Conservation (phyloP, 2,329 filamentous ascomycete species). For the Aureobasidium musti region DNA sequence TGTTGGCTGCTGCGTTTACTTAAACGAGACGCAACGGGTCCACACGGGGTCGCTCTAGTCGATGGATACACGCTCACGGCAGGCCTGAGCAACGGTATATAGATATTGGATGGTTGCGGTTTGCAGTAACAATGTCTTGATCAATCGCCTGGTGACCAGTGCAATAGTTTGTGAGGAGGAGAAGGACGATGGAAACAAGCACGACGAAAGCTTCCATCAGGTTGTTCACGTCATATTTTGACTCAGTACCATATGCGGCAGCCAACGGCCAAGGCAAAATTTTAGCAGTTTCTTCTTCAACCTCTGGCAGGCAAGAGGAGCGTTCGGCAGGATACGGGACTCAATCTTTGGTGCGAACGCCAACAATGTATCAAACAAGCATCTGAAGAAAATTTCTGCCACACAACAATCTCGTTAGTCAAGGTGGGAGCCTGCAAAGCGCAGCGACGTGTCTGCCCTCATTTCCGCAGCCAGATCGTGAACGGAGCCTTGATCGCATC, state of each 20-base stretch:
- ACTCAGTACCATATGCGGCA: constrained; percentile 14
- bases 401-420: constrained; percentile 11
- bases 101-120: background rate
- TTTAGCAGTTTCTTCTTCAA: constrained; percentile 26
- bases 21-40: constrained; percentile 20
- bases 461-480: background rate
- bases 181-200: background rate
- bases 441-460: constrained; percentile 8
- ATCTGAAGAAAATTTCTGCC: constrained; percentile 24
- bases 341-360: background rate
- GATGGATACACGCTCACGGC: constrained; percentile 3
- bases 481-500: constrained; percentile 19
- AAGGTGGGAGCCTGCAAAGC: constrained; percentile 4
- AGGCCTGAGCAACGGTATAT: background rate
- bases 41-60: constrained; percentile 12
- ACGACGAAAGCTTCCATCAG: background rate
- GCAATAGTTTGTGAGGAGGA: background rate
- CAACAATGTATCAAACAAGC: constrained; percentile 25
- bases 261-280: constrained; percentile 22
- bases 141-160: constrained; percentile 2
- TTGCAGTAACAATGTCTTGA: background rate
- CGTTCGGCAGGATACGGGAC: constrained; percentile 16
- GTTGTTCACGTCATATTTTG: constrained; percentile 22
- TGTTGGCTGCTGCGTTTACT: constrained; percentile 1
- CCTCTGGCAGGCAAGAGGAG: constrained; percentile 1